Evolutionary conservation across 225 moss, liverwort and hornwort genomes (phyloP).

Genomic region (Physcomitrium patens): DNA sequence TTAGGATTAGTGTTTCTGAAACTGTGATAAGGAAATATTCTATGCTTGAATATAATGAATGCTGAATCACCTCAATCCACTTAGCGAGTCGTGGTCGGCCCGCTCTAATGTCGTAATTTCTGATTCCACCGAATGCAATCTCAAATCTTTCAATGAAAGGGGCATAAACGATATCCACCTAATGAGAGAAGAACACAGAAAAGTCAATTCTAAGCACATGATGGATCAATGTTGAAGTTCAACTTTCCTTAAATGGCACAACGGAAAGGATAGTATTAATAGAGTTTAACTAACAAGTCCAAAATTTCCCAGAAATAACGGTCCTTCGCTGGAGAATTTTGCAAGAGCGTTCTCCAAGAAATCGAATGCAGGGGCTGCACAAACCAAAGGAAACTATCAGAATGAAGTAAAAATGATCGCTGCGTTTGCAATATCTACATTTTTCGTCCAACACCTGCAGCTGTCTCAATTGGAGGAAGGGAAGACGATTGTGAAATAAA

Average conservation of each 20-base stretch:
- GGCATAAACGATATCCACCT: slow-evolving; percentile 52
- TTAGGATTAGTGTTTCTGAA: neutral
- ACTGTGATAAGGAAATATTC: neutral
- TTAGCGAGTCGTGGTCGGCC: slow-evolving; percentile 46
- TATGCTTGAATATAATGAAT: neutral
- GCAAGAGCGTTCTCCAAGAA: slow-evolving; percentile 46
- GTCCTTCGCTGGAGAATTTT: slow-evolving; percentile 52
- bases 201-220: neutral
- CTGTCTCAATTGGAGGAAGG: neutral
- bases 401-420: neutral
- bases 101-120: slow-evolving; percentile 38
- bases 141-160: slow-evolving; percentile 59
- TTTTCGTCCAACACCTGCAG: neutral
- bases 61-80: slow-evolving; percentile 49
- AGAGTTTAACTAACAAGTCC: slow-evolving; percentile 39
- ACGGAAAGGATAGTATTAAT: neutral
- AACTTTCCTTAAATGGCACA: neutral
- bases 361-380: slow-evolving; percentile 52
- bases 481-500: neutral
- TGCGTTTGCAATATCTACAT: neutral
- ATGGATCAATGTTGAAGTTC: neutral
- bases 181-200: neutral
- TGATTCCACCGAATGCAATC: slow-evolving; percentile 37
- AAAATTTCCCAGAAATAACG: slow-evolving; percentile 48
- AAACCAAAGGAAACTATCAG: neutral